A percentile compares a stretch with the other conserved stretches of the same genome.
Evolutionary conservation across 2,329 filamentous ascomycete species (phyloP).

Genomic region (Penicillium glabrum): DNA sequence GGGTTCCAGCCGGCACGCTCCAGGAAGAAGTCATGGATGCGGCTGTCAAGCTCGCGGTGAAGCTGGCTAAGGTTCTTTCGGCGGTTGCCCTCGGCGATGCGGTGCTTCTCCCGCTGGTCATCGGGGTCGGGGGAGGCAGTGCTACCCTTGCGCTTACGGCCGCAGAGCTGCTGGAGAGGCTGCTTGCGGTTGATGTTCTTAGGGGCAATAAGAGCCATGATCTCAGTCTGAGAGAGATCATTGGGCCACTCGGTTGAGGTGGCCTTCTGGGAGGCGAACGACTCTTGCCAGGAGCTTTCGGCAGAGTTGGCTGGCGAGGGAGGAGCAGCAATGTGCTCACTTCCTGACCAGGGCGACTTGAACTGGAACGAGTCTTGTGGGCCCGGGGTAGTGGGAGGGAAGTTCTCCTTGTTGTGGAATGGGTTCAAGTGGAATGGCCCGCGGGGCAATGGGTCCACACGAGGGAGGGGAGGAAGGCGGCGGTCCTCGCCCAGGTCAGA

Average conservation of each 20-base stretch:
- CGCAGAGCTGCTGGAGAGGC: conserved; percentile 40
- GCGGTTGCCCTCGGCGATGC: conserved; percentile 41
- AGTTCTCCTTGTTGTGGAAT: conserved; percentile 29
- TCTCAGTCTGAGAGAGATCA: conserved; percentile 33
- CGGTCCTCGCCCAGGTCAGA: conserved; percentile 35
- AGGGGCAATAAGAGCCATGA: conserved; percentile 36
- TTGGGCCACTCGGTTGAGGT: conserved; percentile 32
- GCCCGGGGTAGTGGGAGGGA: conserved; percentile 33
- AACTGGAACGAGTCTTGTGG: conserved; percentile 35
- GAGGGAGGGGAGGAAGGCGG: conserved; percentile 38
- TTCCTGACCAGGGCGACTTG: conserved; percentile 32
- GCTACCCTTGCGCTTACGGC: conserved; percentile 40
- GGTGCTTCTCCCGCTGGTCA: conserved; percentile 42
- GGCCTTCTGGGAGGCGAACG: conserved; percentile 30
- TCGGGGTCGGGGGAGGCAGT: conserved; percentile 31
- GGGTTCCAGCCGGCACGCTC: conserved; percentile 42
- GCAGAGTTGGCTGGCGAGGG: conserved; percentile 40
- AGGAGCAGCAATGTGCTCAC: conserved; percentile 33
- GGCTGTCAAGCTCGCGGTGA: conserved; percentile 38
- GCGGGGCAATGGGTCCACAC: conserved; percentile 37
- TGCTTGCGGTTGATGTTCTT: conserved; percentile 40
- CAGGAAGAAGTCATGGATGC: conserved; percentile 40
- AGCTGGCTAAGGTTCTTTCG: conserved; percentile 42
- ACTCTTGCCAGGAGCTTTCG: conserved; percentile 38
- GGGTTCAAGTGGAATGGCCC: conserved; percentile 36